Percentiles rank a stretch among this genome's conserved stretches.
Conservation (phyloP, 129 eudicot species). For the Artemisia argyi region DNA sequence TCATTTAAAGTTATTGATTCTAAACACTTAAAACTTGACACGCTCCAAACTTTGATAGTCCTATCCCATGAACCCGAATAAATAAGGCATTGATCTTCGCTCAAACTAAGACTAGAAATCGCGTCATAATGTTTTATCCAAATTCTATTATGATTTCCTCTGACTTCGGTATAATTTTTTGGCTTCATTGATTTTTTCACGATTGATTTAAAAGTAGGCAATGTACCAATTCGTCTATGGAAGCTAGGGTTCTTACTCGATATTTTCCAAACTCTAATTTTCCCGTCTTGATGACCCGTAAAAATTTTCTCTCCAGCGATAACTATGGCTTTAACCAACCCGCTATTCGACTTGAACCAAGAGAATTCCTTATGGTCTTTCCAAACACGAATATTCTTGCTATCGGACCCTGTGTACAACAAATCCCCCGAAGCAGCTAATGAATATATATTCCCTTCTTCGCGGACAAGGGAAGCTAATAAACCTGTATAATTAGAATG, state of each 20-base stretch:
- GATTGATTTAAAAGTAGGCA: slow-evolving; percentile 57
- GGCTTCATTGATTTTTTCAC: slow-evolving; percentile 67
- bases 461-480: slow-evolving; percentile 75
- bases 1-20: slow-evolving; percentile 70
- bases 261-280: slow-evolving; percentile 74
- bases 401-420: slow-evolving; percentile 77
- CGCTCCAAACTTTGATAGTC: slow-evolving; percentile 79
- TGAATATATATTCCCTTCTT: slow-evolving; percentile 85
- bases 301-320: slow-evolving; percentile 61
- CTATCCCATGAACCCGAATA: slow-evolving; percentile 87
- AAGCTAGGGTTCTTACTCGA: slow-evolving; percentile 63
- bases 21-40: slow-evolving; percentile 63
- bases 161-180: slow-evolving; percentile 53
- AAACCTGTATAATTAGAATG: slow-evolving; percentile 60
- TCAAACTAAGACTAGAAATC: slow-evolving; percentile 61
- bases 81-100: slow-evolving; percentile 56
- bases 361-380: slow-evolving; percentile 75
- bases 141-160: slow-evolving; percentile 40
- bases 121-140: slow-evolving; percentile 82
- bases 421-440: slow-evolving; percentile 60
- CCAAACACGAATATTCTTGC: slow-evolving; percentile 88
- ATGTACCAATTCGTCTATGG: slow-evolving; percentile 60
- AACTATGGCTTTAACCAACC: slow-evolving; percentile 73
- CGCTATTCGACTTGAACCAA: slow-evolving; percentile 79
- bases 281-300: slow-evolving; percentile 88